Evolutionary conservation across 371 early-diverging fungal genomes (phyloP).

Genomic region (Mortierella sp.): DNA sequence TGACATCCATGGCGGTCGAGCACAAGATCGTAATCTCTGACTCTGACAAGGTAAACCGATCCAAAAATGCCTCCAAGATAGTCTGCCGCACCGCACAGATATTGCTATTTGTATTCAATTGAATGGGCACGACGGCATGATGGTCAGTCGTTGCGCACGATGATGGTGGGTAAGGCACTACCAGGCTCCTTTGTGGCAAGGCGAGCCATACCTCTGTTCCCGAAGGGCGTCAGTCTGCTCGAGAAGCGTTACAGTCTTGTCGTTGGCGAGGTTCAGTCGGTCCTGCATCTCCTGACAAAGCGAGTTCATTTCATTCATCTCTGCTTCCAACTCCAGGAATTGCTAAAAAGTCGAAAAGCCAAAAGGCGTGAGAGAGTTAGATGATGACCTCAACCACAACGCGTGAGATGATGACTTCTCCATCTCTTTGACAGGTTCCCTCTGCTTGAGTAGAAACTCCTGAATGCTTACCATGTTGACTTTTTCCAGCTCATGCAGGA

Average conservation of each 20-base stretch:
- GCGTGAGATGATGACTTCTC: conserved; percentile 1
- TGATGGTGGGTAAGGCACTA: conserved; percentile 29
- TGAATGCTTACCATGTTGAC: conserved; percentile 66
- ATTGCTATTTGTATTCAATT: conserved; percentile 47
- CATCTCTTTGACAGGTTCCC: background rate
- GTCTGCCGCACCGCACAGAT: conserved; percentile 66
- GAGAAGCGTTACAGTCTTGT: conserved; percentile 72
- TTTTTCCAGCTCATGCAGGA: conserved; percentile 73
- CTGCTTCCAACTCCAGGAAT: conserved; percentile 67
- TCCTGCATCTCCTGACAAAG: conserved; percentile 75
- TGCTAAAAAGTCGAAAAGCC: conserved; percentile 58
- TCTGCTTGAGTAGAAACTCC: background rate
- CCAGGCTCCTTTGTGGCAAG: background rate
- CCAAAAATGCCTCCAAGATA: conserved; percentile 72
- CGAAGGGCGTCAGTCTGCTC: conserved; percentile 77
- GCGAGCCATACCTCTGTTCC: conserved; percentile 60
- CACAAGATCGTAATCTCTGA: conserved; percentile 71
- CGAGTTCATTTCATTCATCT: conserved; percentile 70
- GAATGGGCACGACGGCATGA: background rate
- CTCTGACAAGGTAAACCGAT: conserved; percentile 79
- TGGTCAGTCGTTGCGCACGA: background rate
- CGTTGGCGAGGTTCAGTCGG: conserved; percentile 65
- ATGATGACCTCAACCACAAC: background rate
- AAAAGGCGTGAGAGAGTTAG: conserved; percentile 16
- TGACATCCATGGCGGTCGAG: conserved; percentile 65